Base-by-base conservation (phyloP, 768 basidiomycete species). In the Omphalotus guepiniiformis region DNA sequence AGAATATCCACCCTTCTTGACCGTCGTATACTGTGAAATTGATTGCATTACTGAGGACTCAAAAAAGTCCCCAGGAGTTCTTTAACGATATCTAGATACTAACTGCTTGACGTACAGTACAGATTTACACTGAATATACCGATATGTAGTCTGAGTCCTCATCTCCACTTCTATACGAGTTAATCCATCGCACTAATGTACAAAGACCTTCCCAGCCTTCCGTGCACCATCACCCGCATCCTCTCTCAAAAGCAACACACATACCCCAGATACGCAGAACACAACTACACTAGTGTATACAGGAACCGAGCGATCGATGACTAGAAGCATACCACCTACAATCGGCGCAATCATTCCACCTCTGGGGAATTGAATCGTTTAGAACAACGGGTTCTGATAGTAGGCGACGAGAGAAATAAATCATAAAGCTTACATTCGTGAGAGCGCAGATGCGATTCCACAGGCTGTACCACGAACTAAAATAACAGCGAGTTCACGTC, bases 281-380 rank as follows among this genome's bases (percentile, higher is more conserved):
- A 84, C 71, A 3, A 68, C 74, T 42, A 83, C 79, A 62, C 88
- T 87, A 34, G 78, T 74, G 53, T 88, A 90, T 21, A 93, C 87
- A 1, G 90, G 90, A 43, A 90, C 70, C 1, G 85, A 75, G 6
- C 75, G 71, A 58, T 83, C 69, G 37, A 91, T 67, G 61, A 78
- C 75, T 28, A 93, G 73, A 4, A 93, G 75, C 18, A 68, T 60
- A 0, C 91, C 91, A 1, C 91, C 91, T 4, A 88, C 63, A 28
- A 93, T 72, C 1, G 91, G 91, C 0, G 89, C 91, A 25, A 89
- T 83, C 83, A 93, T 92, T 4, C 91, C 91, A 6, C 90, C 88
- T 63, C 90, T 93, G 66, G 4, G 28, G 15, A 25, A 43, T n/a
- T n/a, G n/a, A n/a, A n/a, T n/a, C n/a, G n/a, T n/a, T n/a, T n/a